These are phyloP conservation scores for Jamesozyma hellenica DNA, from an alignment of 805 yeast genomes.

Conservation along the genomic window DNA sequence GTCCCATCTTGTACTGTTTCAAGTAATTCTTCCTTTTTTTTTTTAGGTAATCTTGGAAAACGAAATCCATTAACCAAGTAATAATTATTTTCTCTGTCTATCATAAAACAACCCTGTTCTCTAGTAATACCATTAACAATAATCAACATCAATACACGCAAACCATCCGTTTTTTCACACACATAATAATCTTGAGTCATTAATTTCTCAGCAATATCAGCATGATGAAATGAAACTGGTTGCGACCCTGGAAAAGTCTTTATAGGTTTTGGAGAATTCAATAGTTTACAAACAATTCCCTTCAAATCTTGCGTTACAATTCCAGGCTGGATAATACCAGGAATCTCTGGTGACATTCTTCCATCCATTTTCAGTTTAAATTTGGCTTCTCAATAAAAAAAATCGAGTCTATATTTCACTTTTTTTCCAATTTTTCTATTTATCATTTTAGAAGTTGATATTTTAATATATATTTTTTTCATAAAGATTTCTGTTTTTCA, in stretches of 20 bases:
- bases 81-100: slow-evolving; percentile 83
- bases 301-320: slow-evolving; percentile 59
- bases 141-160: slow-evolving; percentile 68
- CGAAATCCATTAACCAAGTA: slow-evolving; percentile 74
- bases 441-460: too few relatives aligned
- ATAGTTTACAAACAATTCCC: slow-evolving; percentile 53
- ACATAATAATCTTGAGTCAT: slow-evolving; percentile 74
- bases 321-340: slow-evolving; percentile 72
- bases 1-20: slow-evolving; percentile 73
- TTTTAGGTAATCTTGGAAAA: slow-evolving; percentile 49
- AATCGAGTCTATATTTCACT: too few relatives aligned
- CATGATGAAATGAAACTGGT: slow-evolving; percentile 80
- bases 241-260: slow-evolving; percentile 80
- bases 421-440: too few relatives aligned
- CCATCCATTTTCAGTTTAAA: slow-evolving; percentile 15
- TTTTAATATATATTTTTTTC: too few relatives aligned
- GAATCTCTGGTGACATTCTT: slow-evolving; percentile 67
- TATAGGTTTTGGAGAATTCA: slow-evolving; percentile 42
- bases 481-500: too few relatives aligned
- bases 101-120: slow-evolving; percentile 81
- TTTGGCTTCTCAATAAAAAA: too few relatives aligned
- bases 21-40: slow-evolving; percentile 25
- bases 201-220: slow-evolving; percentile 56
- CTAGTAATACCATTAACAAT: slow-evolving; percentile 54
- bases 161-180: slow-evolving; percentile 93